phyloP scores from a whole-genome alignment of 148 eudicot genomes.

The Fagopyrum tataricum region DNA sequence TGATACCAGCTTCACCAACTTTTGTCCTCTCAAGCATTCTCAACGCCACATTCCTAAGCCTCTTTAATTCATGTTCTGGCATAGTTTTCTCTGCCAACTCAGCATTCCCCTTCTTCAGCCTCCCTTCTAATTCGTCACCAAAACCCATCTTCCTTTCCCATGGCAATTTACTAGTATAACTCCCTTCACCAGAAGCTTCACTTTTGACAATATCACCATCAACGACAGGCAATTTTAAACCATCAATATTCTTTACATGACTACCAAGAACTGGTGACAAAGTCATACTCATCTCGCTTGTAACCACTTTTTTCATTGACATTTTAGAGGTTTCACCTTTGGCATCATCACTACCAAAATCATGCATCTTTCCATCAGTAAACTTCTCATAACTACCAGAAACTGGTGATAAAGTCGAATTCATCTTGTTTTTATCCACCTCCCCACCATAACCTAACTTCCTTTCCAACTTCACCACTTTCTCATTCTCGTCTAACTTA shows the following conservation, averaged over 20 bases:
- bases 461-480: constrained; percentile 5
- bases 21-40: constrained; percentile 84
- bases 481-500: not conserved
- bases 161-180: constrained; percentile 31
- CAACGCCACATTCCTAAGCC: constrained; percentile 81
- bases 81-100: constrained; percentile 56
- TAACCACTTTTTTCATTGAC: not conserved
- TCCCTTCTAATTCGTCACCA: constrained; percentile 17
- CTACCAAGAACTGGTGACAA: not conserved
- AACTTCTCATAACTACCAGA: not conserved
- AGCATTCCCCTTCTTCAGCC: constrained; percentile 34
- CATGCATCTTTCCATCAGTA: constrained; percentile 12
- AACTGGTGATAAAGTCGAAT: not conserved
- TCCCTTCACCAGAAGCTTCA: constrained; percentile 20
- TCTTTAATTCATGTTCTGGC: constrained; percentile 68
- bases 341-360: constrained; percentile 4
- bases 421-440: not conserved
- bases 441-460: constrained; percentile 6
- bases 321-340: constrained; percentile 13
- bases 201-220: constrained; percentile 3
- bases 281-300: not conserved
- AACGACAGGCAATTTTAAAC: constrained; percentile 16
- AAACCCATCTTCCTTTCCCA: constrained; percentile 36
- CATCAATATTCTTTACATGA: not conserved
- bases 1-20: constrained; percentile 76